A percentile compares a stretch with the other conserved stretches of the same genome.
phyloP scores from a whole-genome alignment of 2,329 filamentous ascomycete genomes.

The Fulvia fulva region DNA sequence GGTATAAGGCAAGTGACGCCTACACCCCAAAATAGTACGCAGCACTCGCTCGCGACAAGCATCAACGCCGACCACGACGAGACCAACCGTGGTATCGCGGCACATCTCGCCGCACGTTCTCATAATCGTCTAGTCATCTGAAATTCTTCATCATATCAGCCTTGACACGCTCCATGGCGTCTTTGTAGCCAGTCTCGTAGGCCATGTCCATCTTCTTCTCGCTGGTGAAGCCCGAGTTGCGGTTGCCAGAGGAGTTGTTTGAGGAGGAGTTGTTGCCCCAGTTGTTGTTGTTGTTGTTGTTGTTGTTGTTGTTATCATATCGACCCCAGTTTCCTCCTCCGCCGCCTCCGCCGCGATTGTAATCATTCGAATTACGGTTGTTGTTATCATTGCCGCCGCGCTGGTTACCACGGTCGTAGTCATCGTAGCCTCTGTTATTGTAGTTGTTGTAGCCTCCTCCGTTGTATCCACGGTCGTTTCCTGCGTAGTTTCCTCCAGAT shows the following conservation, averaged over 20 bases:
- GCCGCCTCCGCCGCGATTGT: background rate
- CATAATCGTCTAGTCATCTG: constrained; percentile 5
- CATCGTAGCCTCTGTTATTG: constrained; percentile 7
- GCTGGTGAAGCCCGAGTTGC: constrained; percentile 14
- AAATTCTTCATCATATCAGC: constrained; percentile 23
- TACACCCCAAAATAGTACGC: background rate
- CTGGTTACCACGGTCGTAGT: background rate
- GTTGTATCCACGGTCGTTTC: background rate
- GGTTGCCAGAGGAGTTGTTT: background rate
- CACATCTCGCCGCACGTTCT: background rate
- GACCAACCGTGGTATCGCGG: background rate
- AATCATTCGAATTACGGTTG: constrained; percentile 2
- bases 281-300: constrained; percentile 3
- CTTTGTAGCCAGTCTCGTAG: constrained; percentile 24
- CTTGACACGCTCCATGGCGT: constrained; percentile 24
- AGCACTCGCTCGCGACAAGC: background rate
- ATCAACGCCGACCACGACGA: background rate
- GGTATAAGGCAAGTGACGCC: background rate
- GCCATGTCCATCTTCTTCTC: constrained; percentile 24
- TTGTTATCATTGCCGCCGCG: background rate
- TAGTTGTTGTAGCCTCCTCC: background rate
- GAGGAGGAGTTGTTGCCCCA: background rate
- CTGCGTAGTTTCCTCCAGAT: background rate
- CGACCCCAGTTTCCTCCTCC: background rate
- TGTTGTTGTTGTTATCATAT: background rate